These are phyloP conservation scores for Ceratobasidium sp. DNA, from an alignment of 1,284 basidiomycete species.

Conservation along the genomic window DNA sequence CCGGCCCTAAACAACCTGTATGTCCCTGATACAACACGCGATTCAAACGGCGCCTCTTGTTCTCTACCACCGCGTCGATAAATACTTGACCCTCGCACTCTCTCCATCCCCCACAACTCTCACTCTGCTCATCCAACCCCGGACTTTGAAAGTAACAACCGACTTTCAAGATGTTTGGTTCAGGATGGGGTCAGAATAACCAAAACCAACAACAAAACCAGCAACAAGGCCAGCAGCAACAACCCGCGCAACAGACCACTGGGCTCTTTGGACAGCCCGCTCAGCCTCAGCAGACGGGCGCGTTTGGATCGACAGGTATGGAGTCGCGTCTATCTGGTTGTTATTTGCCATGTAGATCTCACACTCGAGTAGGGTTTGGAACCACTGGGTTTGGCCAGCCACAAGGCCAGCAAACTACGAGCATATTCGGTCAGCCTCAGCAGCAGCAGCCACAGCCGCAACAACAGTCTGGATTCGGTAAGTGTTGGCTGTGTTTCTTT, in stretches of 20 bases:
- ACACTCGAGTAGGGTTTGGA: slow-evolving; percentile 30
- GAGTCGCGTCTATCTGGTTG: not conserved
- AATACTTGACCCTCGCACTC: not conserved
- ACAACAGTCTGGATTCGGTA: slow-evolving; percentile 38
- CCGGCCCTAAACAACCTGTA: slow-evolving; percentile 36
- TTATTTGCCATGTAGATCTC: not conserved
- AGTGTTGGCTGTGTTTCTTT: slow-evolving; percentile 36
- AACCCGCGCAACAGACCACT: slow-evolving; percentile 59
- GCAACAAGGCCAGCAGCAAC: slow-evolving; percentile 51
- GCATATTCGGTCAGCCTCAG: not conserved
- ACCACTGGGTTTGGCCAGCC: slow-evolving; percentile 34
- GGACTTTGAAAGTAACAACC: slow-evolving; percentile 27
- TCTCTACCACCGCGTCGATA: slow-evolving; percentile 40
- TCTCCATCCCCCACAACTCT: not conserved
- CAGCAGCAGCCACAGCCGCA: not conserved
- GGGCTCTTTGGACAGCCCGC: slow-evolving; percentile 50
- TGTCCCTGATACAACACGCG: slow-evolving; percentile 37
- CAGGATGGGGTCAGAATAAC: slow-evolving; percentile 52
- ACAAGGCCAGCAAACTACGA: not conserved
- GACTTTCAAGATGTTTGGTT: slow-evolving; percentile 45
- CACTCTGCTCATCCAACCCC: slow-evolving; percentile 21
- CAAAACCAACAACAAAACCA: slow-evolving; percentile 64
- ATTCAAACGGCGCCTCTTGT: slow-evolving; percentile 24
- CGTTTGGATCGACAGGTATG: slow-evolving; percentile 37
- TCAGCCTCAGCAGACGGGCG: slow-evolving; percentile 29